Evolutionary conservation across 441 rosid genomes (phyloP).

Genomic region (Pelargonium hybrid): DNA sequence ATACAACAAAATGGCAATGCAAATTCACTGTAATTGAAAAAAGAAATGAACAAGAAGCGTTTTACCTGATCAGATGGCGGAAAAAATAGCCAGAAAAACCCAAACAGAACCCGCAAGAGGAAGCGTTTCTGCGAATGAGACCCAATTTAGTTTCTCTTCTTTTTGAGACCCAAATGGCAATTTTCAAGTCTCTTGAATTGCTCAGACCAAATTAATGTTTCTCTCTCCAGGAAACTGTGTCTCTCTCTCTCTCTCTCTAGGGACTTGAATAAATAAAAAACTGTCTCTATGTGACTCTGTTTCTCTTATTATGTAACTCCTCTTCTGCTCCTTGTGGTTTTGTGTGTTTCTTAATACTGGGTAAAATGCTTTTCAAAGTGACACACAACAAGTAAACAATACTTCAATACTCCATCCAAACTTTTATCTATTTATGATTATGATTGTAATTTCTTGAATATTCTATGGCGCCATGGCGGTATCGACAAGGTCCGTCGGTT

Average conservation of each 20-base stretch:
- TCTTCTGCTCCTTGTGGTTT: background rate
- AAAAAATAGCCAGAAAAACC: background rate
- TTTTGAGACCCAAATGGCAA: background rate
- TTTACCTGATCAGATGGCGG: background rate
- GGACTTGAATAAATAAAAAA: background rate
- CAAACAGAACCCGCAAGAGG: background rate
- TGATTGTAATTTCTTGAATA: background rate
- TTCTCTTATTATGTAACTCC: background rate
- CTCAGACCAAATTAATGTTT: background rate
- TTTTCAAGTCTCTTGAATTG: background rate
- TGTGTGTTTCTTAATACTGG: background rate
- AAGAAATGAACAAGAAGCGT: background rate
- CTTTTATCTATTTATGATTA: no score
- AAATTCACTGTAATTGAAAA: background rate
- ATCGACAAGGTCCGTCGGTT: no score
- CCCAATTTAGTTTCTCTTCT: background rate
- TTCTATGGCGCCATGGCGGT: no score
- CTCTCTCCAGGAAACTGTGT: background rate
- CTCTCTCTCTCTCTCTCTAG: background rate
- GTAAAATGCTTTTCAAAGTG: background rate
- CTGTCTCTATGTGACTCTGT: background rate
- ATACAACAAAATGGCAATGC: background rate
- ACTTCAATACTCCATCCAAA: background rate
- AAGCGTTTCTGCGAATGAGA: constrained; percentile 4
- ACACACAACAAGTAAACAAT: background rate